Conservation (phyloP, 2,329 filamentous ascomycete genomes). For the Clarireedia paspali region DNA sequence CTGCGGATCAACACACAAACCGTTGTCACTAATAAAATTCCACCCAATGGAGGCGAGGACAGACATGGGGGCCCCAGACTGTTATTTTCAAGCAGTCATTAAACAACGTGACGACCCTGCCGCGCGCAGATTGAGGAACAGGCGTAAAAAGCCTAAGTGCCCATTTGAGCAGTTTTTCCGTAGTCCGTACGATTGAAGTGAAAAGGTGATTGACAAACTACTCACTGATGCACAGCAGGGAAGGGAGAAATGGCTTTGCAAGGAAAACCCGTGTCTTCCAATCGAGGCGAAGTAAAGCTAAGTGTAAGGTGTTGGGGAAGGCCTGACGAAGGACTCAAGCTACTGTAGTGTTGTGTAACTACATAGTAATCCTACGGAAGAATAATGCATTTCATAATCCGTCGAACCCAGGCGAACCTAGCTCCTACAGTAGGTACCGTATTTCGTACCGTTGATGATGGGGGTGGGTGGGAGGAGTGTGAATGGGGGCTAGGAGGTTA, state of each 20-base stretch:
- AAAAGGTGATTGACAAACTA: too few relatives aligned
- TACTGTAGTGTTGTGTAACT: neutral
- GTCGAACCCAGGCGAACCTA: neutral
- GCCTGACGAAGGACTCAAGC: neutral
- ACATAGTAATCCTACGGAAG: neutral
- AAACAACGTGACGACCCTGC: conserved; percentile 10
- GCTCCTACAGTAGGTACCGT: neutral
- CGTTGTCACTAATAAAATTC: conserved; percentile 8
- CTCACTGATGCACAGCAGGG: too few relatives aligned
- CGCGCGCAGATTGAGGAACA: neutral
- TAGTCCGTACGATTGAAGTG: neutral
- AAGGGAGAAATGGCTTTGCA: neutral
- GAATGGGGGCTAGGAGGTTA: neutral
- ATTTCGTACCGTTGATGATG: neutral
- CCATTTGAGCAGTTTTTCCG: neutral
- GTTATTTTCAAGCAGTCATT: conserved; percentile 2
- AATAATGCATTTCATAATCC: neutral
- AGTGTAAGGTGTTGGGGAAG: neutral
- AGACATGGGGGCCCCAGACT: conserved; percentile 5
- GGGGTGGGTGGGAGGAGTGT: neutral
- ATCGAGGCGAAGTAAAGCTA: neutral
- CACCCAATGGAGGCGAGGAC: conserved; percentile 5
- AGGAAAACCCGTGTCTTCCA: neutral
- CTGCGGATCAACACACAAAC: conserved; percentile 13
- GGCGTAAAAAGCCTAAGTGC: neutral